A percentile compares a stretch with the other conserved stretches of the same genome.
Evolutionary conservation across 148 eudicot species (phyloP).

Genomic region (Fagopyrum homotropicum): DNA sequence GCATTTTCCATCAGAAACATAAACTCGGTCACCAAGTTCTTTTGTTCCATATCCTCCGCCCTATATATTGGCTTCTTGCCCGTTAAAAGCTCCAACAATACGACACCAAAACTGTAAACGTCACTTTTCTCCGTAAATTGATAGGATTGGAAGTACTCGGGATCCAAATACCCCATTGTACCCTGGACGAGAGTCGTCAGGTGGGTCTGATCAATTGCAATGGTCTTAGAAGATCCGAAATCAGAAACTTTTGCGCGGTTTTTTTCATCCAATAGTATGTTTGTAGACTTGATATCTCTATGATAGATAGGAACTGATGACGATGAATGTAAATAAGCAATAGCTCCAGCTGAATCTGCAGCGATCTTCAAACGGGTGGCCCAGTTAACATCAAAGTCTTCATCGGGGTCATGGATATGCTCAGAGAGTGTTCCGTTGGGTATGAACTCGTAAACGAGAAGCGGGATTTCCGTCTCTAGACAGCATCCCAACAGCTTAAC

Average conservation of each 20-base stretch:
- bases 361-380: slow-evolving; percentile 17
- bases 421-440: slow-evolving; percentile 14
- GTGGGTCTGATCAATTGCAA: slow-evolving; percentile 12
- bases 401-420: slow-evolving; percentile 5
- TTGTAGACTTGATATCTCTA: slow-evolving; percentile 18
- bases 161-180: slow-evolving; percentile 25
- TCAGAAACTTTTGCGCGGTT: slow-evolving; percentile 14
- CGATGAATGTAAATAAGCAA: slow-evolving; percentile 29
- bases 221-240: slow-evolving; percentile 18
- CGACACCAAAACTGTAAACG: slow-evolving; percentile 25
- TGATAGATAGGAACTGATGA: slow-evolving; percentile 21
- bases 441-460: slow-evolving; percentile 19
- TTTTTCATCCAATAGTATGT: slow-evolving; percentile 20
- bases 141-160: slow-evolving; percentile 16
- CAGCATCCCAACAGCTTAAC: slow-evolving; percentile 25
- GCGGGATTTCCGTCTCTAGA: slow-evolving; percentile 24
- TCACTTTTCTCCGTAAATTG: slow-evolving; percentile 23
- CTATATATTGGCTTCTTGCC: slow-evolving; percentile 11
- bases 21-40: slow-evolving; percentile 23
- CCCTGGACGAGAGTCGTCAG: slow-evolving; percentile 19
- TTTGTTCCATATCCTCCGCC: not conserved
- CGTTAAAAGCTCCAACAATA: slow-evolving; percentile 19
- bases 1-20: slow-evolving; percentile 12
- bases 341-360: slow-evolving; percentile 24
- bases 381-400: slow-evolving; percentile 16